A percentile compares a stretch with the other conserved stretches of the same genome.
phyloP scores from a whole-genome alignment of 2,329 filamentous ascomycete genomes.

The Stagonosporopsis cucurbitacearum region DNA sequence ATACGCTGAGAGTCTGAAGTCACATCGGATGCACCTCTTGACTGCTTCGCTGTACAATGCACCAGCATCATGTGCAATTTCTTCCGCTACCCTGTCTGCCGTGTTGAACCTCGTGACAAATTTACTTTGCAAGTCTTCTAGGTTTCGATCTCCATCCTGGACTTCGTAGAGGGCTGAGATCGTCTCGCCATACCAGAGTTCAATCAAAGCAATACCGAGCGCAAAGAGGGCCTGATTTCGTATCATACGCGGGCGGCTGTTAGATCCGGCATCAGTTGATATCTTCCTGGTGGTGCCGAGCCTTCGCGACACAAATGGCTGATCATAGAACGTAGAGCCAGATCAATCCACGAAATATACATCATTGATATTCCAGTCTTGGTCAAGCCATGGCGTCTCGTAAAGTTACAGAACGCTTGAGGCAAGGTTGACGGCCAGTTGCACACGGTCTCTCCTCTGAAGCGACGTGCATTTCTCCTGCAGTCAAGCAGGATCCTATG shows the following conservation, averaged over 20 bases:
- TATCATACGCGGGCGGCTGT: not conserved
- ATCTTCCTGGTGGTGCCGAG: not conserved
- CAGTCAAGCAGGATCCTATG: no score
- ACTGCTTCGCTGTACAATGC: not conserved
- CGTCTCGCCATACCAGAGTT: not conserved
- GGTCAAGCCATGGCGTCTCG: conserved; percentile 32
- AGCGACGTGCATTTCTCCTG: no score
- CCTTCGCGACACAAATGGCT: not conserved
- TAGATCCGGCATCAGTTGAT: not conserved
- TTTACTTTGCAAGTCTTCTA: not conserved
- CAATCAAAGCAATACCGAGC: not conserved
- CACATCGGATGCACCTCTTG: not conserved
- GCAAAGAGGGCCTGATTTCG: not conserved
- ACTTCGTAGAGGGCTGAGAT: not conserved
- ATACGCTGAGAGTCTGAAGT: not conserved
- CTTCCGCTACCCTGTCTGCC: not conserved
- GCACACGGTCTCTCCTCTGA: conserved; percentile 19
- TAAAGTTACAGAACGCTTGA: conserved; percentile 32
- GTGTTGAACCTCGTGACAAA: not conserved
- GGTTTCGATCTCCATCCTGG: not conserved
- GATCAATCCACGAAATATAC: conserved; percentile 30
- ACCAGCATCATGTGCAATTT: not conserved
- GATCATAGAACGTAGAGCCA: conserved; percentile 20
- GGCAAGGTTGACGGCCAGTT: conserved; percentile 27
- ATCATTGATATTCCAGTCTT: conserved; percentile 29